Conservation (phyloP, 805 yeast species). For the Phaffomyces antillensis region DNA sequence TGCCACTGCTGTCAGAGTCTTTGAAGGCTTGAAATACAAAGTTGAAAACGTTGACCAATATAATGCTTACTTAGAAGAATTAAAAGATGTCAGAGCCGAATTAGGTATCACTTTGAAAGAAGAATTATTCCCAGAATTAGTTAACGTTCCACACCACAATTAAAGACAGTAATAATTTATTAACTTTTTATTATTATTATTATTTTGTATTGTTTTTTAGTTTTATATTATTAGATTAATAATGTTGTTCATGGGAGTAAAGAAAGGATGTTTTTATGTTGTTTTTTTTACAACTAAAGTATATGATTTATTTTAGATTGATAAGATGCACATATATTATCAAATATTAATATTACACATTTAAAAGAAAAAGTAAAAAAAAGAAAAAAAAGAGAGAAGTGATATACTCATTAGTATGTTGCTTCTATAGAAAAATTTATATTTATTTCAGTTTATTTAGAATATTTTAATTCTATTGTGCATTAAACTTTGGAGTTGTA, state of each 20-base stretch:
- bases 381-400: not conserved
- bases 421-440: not conserved
- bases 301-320: conserved; percentile 5
- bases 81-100: conserved; percentile 85
- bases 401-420: not conserved
- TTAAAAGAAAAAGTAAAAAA: not conserved
- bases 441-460: conserved; percentile 8
- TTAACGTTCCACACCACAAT: conserved; percentile 19
- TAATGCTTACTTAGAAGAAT: conserved; percentile 91
- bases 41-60: conserved; percentile 93
- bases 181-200: not conserved
- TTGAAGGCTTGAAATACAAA: conserved; percentile 94
- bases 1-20: conserved; percentile 97
- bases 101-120: conserved; percentile 91
- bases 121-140: conserved; percentile 55
- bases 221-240: not conserved
- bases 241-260: not conserved
- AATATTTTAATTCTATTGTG: conserved; percentile 11
- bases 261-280: conserved; percentile 3
- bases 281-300: conserved; percentile 2
- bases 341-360: conserved; percentile 1
- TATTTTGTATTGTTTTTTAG: conserved; percentile 1
- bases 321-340: conserved; percentile 2
- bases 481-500: conserved; percentile 2
- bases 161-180: conserved; percentile 2